Evolutionary conservation across 805 yeast species (phyloP), one percentile per base, ranked within the genome.

Genomic region (Cyberlindnera euphorbiiphila): DNA sequence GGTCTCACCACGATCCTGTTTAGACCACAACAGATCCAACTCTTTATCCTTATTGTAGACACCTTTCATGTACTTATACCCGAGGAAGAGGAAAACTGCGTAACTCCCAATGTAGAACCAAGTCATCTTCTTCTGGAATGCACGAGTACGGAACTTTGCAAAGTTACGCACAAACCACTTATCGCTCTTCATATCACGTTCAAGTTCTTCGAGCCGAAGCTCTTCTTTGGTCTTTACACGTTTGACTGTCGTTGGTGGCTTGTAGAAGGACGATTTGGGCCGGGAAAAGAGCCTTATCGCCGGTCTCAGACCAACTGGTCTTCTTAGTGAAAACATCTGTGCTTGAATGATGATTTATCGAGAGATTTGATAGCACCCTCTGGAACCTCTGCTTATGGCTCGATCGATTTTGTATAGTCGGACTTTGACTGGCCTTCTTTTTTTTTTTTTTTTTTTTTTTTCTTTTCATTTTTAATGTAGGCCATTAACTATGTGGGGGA

Each of bases 31-130:
- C 47, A 52, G 41, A 57, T 65, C 71, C 41, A 77, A 61, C 51
- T 81, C 86, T 41, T 73, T 65, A 44, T 84, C 91, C 59, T 78
- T 78, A 30, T 67, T 61, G 56, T 74, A 83, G 34, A 82, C 57
- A 51, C 81, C 83, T 49, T 76, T 68, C 77, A 83, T 79, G 56
- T 79, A 78, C 53, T 70, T 71, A 40, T 75, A 69, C 36, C 86
- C 85, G 40, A 79, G 73, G 15, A 72, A 64, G 20, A 78, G 56
- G 51, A 81, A 72, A 9, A 72, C 62, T 2, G 67, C 66, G 54
- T 82, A 82, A 3, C 76, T 71, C n/a, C 73, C 75, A 28, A 84
- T 54, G 45, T 82, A 74, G 54, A 71, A 76, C 48, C 75, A 74
- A 6, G 88, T 79, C 68, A 82, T 68, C 34, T 72, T 71, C 50